phyloP scores from a whole-genome alignment of 2,329 filamentous ascomycete species.

The Verticillium tricorpus region DNA sequence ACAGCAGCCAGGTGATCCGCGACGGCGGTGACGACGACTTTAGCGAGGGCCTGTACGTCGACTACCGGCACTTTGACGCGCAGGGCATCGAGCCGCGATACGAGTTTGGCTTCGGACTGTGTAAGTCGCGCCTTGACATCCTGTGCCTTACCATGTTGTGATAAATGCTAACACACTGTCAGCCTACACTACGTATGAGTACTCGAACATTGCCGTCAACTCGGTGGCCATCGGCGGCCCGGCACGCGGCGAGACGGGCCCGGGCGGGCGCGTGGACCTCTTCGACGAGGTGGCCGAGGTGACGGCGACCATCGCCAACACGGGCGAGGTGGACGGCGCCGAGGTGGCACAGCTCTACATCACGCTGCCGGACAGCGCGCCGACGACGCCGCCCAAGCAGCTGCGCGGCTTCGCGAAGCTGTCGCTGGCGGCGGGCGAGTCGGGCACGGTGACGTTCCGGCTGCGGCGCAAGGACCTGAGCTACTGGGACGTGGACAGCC shows the following conservation, averaged over 20 bases:
- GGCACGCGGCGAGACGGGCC: conserved; percentile 31
- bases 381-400: conserved; percentile 46
- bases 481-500: conserved; percentile 56
- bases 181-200: conserved; percentile 67
- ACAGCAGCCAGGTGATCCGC: conserved; percentile 29
- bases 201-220: conserved; percentile 42
- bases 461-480: conserved; percentile 60
- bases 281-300: conserved; percentile 43
- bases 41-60: conserved; percentile 56
- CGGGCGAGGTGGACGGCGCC: conserved; percentile 54
- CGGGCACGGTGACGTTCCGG: conserved; percentile 43
- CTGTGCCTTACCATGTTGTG: too few relatives aligned
- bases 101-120: conserved; percentile 61
- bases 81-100: conserved; percentile 53
- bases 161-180: neutral
- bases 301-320: conserved; percentile 61
- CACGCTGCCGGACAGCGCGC: conserved; percentile 33
- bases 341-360: conserved; percentile 62
- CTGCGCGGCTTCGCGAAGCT: conserved; percentile 66
- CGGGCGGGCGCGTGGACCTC: conserved; percentile 41
- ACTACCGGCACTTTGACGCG: conserved; percentile 61
- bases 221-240: conserved; percentile 32
- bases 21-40: conserved; percentile 43
- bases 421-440: conserved; percentile 42
- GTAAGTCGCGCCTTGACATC: conserved; percentile 23